phyloP scores from a whole-genome alignment of 2,329 filamentous ascomycete genomes.

The Stachybotrys chlorohalonatus region DNA sequence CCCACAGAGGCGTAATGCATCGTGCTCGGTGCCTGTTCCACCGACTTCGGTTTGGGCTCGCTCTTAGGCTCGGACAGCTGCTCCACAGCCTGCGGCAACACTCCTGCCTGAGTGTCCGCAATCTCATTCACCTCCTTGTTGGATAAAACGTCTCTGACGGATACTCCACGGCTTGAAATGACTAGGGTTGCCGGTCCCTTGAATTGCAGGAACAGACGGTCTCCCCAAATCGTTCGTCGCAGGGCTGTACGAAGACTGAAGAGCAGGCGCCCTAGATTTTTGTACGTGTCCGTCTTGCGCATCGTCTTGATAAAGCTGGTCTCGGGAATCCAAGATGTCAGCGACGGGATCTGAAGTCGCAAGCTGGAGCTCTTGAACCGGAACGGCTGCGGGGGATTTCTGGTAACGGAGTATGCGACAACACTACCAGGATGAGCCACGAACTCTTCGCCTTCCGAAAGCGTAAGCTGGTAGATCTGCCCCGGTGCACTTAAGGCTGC shows the following conservation, averaged over 20 bases:
- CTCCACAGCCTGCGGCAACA: constrained; percentile 51
- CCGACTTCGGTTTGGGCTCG: constrained; percentile 3
- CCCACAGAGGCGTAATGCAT: constrained; percentile 49
- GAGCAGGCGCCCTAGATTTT: constrained; percentile 51
- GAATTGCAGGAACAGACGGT: constrained; percentile 86
- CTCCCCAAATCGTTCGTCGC: constrained; percentile 83
- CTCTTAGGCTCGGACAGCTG: constrained; percentile 28
- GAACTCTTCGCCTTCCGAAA: constrained; percentile 80
- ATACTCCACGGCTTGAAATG: constrained; percentile 76
- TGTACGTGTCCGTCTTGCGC: constrained; percentile 65
- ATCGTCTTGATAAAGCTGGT: constrained; percentile 66
- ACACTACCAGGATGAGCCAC: constrained; percentile 87
- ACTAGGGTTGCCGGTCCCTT: constrained; percentile 78
- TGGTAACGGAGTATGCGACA: constrained; percentile 76
- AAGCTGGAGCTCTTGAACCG: constrained; percentile 72
- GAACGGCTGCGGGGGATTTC: constrained; percentile 70
- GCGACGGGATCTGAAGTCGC: constrained; percentile 67
- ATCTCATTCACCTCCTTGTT: constrained; percentile 81
- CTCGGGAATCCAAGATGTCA: constrained; percentile 56
- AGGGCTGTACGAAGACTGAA: constrained; percentile 67
- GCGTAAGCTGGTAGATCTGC: constrained; percentile 76
- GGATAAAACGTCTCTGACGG: constrained; percentile 69
- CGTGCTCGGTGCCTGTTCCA: constrained; percentile 19
- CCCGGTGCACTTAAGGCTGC: constrained; percentile 78
- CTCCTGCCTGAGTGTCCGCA: constrained; percentile 69